Percentiles rank a stretch among this genome's conserved stretches.
These are phyloP conservation scores for Boletus pseudopeckii DNA, from an alignment of 768 basidiomycete species.

Conservation along the genomic window DNA sequence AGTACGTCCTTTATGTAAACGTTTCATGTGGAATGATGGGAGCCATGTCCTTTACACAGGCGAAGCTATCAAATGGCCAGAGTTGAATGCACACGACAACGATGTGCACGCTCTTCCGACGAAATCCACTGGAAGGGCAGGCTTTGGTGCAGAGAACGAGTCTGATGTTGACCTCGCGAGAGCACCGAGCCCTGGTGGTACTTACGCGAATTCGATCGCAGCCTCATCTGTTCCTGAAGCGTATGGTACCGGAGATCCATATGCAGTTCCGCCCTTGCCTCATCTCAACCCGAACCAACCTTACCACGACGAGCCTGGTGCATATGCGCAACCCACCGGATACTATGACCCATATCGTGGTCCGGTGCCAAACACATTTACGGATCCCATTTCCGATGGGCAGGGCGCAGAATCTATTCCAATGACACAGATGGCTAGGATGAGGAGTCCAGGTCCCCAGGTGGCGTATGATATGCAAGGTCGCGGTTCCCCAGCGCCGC, in stretches of 20 bases:
- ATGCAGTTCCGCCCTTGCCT: slow-evolving; percentile 79
- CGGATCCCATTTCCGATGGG: slow-evolving; percentile 35
- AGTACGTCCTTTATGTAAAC: slow-evolving; percentile 46
- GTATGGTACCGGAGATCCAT: slow-evolving; percentile 54
- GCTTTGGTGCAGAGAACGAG: slow-evolving; percentile 58
- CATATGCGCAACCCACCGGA: slow-evolving; percentile 34
- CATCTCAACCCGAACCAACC: slow-evolving; percentile 76
- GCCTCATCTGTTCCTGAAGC: slow-evolving; percentile 45
- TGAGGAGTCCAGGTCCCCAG: slow-evolving; percentile 41
- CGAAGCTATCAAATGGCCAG: slow-evolving; percentile 91
- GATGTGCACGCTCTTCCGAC: slow-evolving; percentile 67
- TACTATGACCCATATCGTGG: slow-evolving; percentile 84
- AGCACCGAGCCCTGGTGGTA: slow-evolving; percentile 41
- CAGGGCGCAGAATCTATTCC: slow-evolving; percentile 60
- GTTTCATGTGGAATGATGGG: slow-evolving; percentile 7
- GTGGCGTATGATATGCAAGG: slow-evolving; percentile 37
- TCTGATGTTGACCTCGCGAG: slow-evolving; percentile 58
- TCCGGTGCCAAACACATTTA: slow-evolving; percentile 64
- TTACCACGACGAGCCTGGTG: slow-evolving; percentile 67
- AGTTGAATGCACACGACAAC: slow-evolving; percentile 63
- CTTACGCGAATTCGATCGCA: slow-evolving; percentile 44
- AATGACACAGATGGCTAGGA: slow-evolving; percentile 63
- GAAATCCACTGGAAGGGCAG: slow-evolving; percentile 64
- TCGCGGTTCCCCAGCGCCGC: slow-evolving; percentile 40
- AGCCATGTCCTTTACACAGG: slow-evolving; percentile 36